Evolutionary conservation across 768 basidiomycete genomes (phyloP).

Genomic region (Pleurotus tuber-regium): DNA sequence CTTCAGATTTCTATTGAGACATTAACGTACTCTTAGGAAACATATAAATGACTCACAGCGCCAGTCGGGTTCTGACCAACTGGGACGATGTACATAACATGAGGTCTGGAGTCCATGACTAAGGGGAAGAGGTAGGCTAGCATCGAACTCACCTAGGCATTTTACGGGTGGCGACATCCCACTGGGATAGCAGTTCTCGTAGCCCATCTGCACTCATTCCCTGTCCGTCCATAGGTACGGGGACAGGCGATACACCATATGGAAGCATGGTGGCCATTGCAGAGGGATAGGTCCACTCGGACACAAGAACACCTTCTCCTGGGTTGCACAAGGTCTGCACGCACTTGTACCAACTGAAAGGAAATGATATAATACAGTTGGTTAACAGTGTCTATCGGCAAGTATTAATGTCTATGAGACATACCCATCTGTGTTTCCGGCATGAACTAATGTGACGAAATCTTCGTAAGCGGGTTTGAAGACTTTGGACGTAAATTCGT

Average conservation of each 20-base stretch:
- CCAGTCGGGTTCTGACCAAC: slow-evolving; percentile 86
- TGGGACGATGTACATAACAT: slow-evolving; percentile 72
- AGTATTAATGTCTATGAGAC: slow-evolving; percentile 2
- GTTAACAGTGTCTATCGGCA: slow-evolving; percentile 15
- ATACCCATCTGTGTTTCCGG: slow-evolving; percentile 69
- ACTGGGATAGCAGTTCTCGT: slow-evolving; percentile 55
- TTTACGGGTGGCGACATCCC: slow-evolving; percentile 60
- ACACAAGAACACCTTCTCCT: slow-evolving; percentile 55
- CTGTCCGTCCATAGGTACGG: slow-evolving; percentile 64
- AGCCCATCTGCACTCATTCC: slow-evolving; percentile 68
- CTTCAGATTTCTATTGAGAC: slow-evolving; percentile 28
- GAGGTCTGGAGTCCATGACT: slow-evolving; percentile 43
- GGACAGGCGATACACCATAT: slow-evolving; percentile 41
- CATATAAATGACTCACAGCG: slow-evolving; percentile 38
- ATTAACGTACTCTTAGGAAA: background rate
- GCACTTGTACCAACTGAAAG: slow-evolving; percentile 44
- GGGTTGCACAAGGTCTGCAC: slow-evolving; percentile 62
- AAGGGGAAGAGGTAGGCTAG: background rate
- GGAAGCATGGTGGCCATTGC: slow-evolving; percentile 37
- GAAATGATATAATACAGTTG: background rate
- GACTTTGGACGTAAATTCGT: slow-evolving; percentile 52
- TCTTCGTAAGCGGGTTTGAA: slow-evolving; percentile 62
- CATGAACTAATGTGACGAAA: slow-evolving; percentile 53
- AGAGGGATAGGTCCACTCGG: slow-evolving; percentile 78
- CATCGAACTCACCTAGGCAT: background rate